Base-by-base conservation (phyloP, 495 filamentous ascomycete species). In the Neurospora terricola region DNA sequence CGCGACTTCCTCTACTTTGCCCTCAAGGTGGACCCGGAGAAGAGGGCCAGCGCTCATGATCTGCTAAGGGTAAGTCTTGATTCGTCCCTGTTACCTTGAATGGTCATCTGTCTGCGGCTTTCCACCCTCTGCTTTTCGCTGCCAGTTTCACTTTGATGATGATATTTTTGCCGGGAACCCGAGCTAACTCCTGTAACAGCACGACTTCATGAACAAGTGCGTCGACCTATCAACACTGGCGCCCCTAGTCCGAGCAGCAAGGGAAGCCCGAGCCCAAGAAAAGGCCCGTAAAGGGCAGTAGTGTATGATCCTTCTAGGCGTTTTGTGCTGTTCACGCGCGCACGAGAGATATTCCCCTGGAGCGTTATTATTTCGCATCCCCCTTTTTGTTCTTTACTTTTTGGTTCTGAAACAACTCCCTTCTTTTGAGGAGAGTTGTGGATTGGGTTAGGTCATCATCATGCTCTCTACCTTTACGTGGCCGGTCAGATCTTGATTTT, bases 1-100 rank as follows among this genome's bases (percentile, higher is more conserved):
- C 87, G 89, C 73, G 94, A 97, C 79, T 99, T 98, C 82, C 83
- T 99, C 73, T 88, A 92, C 73, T 91, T 95, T 80, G 94, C 94
- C 4, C 85, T 99, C 59, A 96, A 95, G 86, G 96, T 99, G 4
- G 95, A 97, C 75, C 95, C 96, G 8, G 96, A 98, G 81, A 97
- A 97, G 88, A 87, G 96, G 82, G 93, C 94, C 16, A 97, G 93
- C 76, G 96, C 96, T 14, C 92, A 96, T 81, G 94, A 98, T 83
- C 83, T 99, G 39, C 85, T 99, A 77, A 89, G 91, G 84, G 95
- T 97, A 88, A 80, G 89, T 48, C 72, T 71, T 70, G 12, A 30
- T 71, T 66, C 40, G 40, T 30, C 21, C 66, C 48, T 2, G n/a
- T 43, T 38, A 40, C 14, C 34, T 43, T 66, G 21, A 38, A 45